A percentile compares a stretch with the other conserved stretches of the same genome.
These are phyloP conservation scores for Dacryopinax primogenitus DNA, from an alignment of 768 basidiomycete genomes.

Conservation along the genomic window DNA sequence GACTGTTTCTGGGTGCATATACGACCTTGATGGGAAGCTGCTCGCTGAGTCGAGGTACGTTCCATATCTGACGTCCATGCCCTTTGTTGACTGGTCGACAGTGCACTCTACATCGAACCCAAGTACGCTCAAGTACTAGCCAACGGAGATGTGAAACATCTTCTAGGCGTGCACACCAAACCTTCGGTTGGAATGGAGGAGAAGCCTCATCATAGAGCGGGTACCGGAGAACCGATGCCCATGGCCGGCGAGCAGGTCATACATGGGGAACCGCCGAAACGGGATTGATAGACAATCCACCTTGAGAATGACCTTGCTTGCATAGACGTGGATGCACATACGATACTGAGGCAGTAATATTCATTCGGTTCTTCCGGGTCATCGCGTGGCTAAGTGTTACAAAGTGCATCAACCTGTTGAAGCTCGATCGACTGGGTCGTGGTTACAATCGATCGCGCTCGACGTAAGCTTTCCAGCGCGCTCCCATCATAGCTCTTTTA, in stretches of 20 bases:
- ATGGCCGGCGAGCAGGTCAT: slow-evolving; percentile 2
- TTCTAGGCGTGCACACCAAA: slow-evolving; percentile 39
- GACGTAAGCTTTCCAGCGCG: background rate
- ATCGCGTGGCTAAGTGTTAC: too few species aligned
- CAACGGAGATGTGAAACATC: slow-evolving; percentile 43
- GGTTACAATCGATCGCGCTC: background rate
- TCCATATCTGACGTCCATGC: background rate
- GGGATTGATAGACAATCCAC: background rate
- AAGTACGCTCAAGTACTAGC: slow-evolving; percentile 70
- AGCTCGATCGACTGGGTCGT: background rate
- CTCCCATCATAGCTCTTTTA: background rate
- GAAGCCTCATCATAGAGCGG: background rate
- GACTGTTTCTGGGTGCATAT: slow-evolving; percentile 54
- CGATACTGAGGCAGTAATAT: too few species aligned
- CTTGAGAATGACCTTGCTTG: background rate
- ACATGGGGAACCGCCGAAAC: background rate
- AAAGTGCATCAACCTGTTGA: background rate
- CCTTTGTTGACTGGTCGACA: slow-evolving; percentile 24
- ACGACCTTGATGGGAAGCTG: slow-evolving; percentile 66
- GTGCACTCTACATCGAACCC: slow-evolving; percentile 78
- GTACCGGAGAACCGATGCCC: slow-evolving; percentile 3
- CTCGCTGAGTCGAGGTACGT: slow-evolving; percentile 74
- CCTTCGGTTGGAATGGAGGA: background rate
- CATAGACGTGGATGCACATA: too few species aligned
- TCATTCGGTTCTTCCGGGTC: too few species aligned